These are phyloP conservation scores for Cicer yamashitae DNA, from an alignment of 306 rosid species.

Conservation along the genomic window DNA sequence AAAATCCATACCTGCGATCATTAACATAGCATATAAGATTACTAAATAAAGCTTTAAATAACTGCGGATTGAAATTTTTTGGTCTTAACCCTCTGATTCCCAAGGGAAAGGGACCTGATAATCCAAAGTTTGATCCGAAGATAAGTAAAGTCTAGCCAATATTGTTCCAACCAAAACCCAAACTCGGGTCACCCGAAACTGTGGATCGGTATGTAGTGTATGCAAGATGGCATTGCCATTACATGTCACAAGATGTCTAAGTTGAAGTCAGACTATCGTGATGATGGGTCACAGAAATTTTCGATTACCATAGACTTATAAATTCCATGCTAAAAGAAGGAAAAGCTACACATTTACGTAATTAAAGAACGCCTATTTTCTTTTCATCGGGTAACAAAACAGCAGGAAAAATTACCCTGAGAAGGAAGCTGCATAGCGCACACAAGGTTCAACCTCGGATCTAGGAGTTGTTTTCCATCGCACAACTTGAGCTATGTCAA, in stretches of 20 bases:
- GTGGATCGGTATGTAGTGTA: conserved; percentile 30
- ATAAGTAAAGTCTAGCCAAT: no score
- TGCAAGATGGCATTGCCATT: conserved; percentile 21
- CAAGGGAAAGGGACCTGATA: no score
- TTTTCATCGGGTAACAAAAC: conserved; percentile 16
- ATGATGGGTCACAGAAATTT: background rate
- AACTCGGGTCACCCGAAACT: background rate
- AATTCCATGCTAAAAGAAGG: background rate
- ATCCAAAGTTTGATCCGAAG: no score
- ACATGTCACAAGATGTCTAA: conserved; percentile 27
- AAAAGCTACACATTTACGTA: conserved; percentile 14
- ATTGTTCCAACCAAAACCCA: no score
- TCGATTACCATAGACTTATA: background rate
- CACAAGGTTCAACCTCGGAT: conserved; percentile 77
- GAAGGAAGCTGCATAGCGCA: conserved; percentile 95
- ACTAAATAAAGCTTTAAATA: conserved; percentile 34
- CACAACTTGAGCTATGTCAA: conserved; percentile 93
- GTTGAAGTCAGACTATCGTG: conserved; percentile 1
- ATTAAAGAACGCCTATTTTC: conserved; percentile 15
- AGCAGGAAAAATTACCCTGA: conserved; percentile 74
- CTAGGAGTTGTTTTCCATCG: conserved; percentile 82
- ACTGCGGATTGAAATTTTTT: background rate
- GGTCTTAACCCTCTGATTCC: no score
- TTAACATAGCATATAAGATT: conserved; percentile 45
- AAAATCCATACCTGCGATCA: conserved; percentile 84